These are phyloP conservation scores for Skeletonema tropicum DNA, from an alignment of 108 stramenopile genomes.

Conservation along the genomic window DNA sequence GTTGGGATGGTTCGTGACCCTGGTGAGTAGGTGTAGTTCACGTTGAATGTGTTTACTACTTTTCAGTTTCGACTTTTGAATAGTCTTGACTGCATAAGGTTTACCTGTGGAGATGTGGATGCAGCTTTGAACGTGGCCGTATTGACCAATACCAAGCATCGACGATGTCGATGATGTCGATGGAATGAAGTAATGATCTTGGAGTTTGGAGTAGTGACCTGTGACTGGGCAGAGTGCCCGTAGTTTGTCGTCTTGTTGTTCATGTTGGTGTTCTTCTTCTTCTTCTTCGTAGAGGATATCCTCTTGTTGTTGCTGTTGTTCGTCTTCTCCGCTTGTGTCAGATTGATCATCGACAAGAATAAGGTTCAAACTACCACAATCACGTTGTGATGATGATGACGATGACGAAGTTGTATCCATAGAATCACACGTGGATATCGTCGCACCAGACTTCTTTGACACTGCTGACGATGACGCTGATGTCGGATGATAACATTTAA, in stretches of 20 bases:
- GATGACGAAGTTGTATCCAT: neutral
- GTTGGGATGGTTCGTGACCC: slow-evolving; percentile 23
- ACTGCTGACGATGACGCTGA: neutral
- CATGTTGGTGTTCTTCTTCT: too few relatives aligned
- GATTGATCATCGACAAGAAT: too few relatives aligned
- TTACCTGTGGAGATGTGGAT: slow-evolving; percentile 39
- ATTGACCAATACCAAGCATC: slow-evolving; percentile 35
- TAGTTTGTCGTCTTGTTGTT: too few relatives aligned
- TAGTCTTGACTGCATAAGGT: slow-evolving; percentile 67
- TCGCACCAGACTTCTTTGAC: neutral
- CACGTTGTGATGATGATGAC: neutral
- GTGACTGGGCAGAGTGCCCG: neutral
- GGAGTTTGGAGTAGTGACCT: slow-evolving; percentile 23
- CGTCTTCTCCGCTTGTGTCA: too few relatives aligned
- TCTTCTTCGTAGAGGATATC: too few relatives aligned
- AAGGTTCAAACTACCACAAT: neutral
- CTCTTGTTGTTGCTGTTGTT: too few relatives aligned
- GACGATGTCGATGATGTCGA: neutral
- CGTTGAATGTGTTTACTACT: slow-evolving; percentile 26
- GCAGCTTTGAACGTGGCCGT: slow-evolving; percentile 37
- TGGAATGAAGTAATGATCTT: slow-evolving; percentile 18
- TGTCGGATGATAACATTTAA: neutral
- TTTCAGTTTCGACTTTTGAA: slow-evolving; percentile 45
- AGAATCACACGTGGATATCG: neutral
- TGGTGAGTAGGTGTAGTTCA: slow-evolving; percentile 21